Evolutionary conservation across 2,329 filamentous ascomycete species (phyloP).

Genomic region (Fusarium keratoplasticum): DNA sequence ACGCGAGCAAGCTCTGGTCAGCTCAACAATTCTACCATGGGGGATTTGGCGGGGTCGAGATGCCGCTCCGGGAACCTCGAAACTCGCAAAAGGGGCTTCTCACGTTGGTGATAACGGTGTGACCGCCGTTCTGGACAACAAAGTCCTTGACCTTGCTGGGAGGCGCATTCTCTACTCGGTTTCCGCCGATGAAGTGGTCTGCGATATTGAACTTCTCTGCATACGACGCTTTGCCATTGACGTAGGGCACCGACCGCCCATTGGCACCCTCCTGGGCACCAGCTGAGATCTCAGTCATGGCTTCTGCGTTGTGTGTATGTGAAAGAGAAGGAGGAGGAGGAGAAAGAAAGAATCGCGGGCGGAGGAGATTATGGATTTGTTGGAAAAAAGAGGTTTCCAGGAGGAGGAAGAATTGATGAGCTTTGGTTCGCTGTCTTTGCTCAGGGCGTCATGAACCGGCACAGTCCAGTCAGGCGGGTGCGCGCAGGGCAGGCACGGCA

Average conservation of each 20-base stretch:
- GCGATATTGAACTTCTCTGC: slow-evolving; percentile 85
- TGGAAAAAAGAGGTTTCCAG: slow-evolving; percentile 21
- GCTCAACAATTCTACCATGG: background rate
- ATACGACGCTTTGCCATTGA: slow-evolving; percentile 74
- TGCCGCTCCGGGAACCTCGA: background rate
- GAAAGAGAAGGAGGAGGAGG: slow-evolving; percentile 23
- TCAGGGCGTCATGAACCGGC: slow-evolving; percentile 47
- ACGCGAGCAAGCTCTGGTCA: slow-evolving; percentile 23
- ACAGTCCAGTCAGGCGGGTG: slow-evolving; percentile 31
- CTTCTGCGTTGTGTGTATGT: slow-evolving; percentile 45
- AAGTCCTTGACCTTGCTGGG: slow-evolving; percentile 96
- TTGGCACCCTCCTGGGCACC: slow-evolving; percentile 55
- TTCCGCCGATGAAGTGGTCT: slow-evolving; percentile 96
- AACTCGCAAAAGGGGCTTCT: slow-evolving; percentile 51
- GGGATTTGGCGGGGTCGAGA: slow-evolving; percentile 17
- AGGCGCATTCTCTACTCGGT: slow-evolving; percentile 83
- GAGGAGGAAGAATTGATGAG: slow-evolving; percentile 29
- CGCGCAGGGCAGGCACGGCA: slow-evolving; percentile 29
- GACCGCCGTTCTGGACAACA: slow-evolving; percentile 87
- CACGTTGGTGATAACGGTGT: slow-evolving; percentile 98
- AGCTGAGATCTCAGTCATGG: slow-evolving; percentile 62
- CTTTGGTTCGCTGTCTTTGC: slow-evolving; percentile 23
- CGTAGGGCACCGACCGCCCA: slow-evolving; percentile 62
- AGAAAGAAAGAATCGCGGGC: slow-evolving; percentile 9
- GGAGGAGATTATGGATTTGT: slow-evolving; percentile 29